phyloP scores from a whole-genome alignment of 2,329 filamentous ascomycete genomes.

The Colletotrichum sansevieriae region DNA sequence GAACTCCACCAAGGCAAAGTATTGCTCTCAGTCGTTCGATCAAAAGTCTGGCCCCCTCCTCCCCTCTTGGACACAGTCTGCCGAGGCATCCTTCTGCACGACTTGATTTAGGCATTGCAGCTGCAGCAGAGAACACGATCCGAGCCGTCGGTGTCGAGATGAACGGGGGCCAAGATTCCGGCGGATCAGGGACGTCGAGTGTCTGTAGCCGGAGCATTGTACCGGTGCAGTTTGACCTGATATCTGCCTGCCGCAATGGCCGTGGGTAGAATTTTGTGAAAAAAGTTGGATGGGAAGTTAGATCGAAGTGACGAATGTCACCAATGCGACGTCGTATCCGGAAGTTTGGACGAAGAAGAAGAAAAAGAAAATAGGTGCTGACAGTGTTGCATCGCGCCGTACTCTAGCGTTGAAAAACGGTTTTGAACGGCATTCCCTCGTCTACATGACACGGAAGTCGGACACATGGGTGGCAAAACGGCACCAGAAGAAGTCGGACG shows the following conservation, averaged over 20 bases:
- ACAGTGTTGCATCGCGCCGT: conserved; percentile 3
- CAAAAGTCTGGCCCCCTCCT: not conserved
- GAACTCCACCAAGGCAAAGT: not conserved
- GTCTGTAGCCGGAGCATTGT: not conserved
- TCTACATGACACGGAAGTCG: conserved; percentile 9
- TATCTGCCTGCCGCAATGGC: conserved; percentile 13
- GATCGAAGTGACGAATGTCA: no score
- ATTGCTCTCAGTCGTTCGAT: not conserved
- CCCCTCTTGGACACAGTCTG: not conserved
- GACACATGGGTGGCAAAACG: no score
- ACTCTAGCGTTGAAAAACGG: not conserved
- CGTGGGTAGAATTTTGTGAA: conserved; percentile 17
- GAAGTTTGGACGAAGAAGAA: not conserved
- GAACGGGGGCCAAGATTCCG: no score
- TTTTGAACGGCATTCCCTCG: not conserved
- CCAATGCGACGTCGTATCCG: no score
- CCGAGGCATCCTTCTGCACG: not conserved
- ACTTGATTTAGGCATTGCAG: conserved; percentile 3
- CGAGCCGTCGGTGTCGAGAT: no score
- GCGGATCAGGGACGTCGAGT: no score
- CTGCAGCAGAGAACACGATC: not conserved
- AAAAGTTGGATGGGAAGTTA: no score
- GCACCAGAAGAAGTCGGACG: not conserved
- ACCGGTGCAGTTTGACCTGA: conserved; percentile 2
- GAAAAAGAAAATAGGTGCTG: not conserved